These are phyloP conservation scores for Myxozyma kluyveri DNA, from an alignment of 805 yeast genomes.

Conservation along the genomic window DNA sequence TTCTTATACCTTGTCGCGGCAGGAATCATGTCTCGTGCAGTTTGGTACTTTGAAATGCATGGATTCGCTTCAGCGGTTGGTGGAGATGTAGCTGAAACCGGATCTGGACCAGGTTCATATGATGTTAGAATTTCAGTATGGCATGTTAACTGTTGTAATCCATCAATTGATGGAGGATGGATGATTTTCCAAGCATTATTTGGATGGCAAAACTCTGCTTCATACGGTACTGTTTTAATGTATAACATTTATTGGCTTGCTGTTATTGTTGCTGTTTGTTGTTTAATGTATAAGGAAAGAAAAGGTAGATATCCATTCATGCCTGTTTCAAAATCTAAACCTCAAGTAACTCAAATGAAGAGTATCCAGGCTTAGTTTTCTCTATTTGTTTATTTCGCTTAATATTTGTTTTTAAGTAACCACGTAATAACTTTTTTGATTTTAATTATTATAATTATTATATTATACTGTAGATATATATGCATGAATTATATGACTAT, in stretches of 20 bases:
- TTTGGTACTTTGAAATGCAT: constrained; percentile 83
- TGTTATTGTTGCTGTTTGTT: constrained; percentile 51
- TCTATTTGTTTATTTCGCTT: neutral
- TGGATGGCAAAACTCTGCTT: constrained; percentile 98
- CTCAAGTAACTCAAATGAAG: neutral
- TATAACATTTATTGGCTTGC: constrained; percentile 87
- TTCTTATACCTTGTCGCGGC: constrained; percentile 86
- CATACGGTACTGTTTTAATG: constrained; percentile 83
- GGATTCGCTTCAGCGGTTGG: constrained; percentile 66
- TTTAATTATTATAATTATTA: neutral
- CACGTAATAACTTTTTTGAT: neutral
- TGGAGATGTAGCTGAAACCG: constrained; percentile 92
- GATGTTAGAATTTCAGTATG: constrained; percentile 76
- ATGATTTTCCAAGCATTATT: constrained; percentile 89
- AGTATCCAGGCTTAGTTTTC: neutral
- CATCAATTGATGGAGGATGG: constrained; percentile 91
- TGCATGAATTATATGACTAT: neutral
- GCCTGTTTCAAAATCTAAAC: neutral
- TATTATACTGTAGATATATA: neutral
- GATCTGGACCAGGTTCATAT: constrained; percentile 94
- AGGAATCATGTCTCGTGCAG: constrained; percentile 87
- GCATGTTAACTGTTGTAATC: constrained; percentile 98
- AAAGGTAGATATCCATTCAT: constrained; percentile 44
- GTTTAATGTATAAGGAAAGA: constrained; percentile 81
- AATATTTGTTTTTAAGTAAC: neutral